A percentile compares a stretch with the other conserved stretches of the same genome.
Evolutionary conservation across 2,329 filamentous ascomycete genomes (phyloP).

Genomic region (Clonostachys rosea): DNA sequence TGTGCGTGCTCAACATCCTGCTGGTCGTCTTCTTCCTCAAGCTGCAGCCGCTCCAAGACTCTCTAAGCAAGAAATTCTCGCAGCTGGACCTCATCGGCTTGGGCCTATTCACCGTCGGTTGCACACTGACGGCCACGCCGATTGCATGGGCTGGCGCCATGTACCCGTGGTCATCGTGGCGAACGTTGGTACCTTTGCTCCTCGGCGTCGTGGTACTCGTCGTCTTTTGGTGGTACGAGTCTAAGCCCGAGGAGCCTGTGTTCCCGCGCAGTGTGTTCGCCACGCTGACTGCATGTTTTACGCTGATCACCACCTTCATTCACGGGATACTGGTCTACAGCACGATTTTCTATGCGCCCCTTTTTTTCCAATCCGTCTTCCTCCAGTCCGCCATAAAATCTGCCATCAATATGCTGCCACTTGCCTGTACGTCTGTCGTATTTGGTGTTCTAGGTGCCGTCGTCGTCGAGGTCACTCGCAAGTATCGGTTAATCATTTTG

Average conservation of each 20-base stretch:
- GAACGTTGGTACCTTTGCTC: slow-evolving; percentile 23
- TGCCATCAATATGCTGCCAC: slow-evolving; percentile 21
- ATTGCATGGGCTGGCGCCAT: slow-evolving; percentile 23
- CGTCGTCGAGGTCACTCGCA: neutral
- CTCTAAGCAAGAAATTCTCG: neutral
- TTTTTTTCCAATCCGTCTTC: slow-evolving; percentile 23
- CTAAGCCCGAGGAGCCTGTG: slow-evolving; percentile 14
- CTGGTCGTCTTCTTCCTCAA: slow-evolving; percentile 13
- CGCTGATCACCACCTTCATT: slow-evolving; percentile 11
- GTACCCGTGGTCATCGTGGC: slow-evolving; percentile 23
- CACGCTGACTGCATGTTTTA: slow-evolving; percentile 15
- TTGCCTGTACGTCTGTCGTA: neutral
- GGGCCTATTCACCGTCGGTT: slow-evolving; percentile 13
- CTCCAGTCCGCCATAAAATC: slow-evolving; percentile 17
- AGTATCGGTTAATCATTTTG: slow-evolving; percentile 6
- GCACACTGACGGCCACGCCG: slow-evolving; percentile 16
- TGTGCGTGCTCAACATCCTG: slow-evolving; percentile 11
- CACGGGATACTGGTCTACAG: slow-evolving; percentile 20
- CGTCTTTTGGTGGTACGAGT: slow-evolving; percentile 19
- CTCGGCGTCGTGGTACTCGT: slow-evolving; percentile 17
- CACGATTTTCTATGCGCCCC: slow-evolving; percentile 18
- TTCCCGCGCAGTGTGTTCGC: slow-evolving; percentile 21
- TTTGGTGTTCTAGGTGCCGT: neutral
- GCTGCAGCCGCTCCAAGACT: slow-evolving; percentile 2
- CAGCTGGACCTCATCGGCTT: slow-evolving; percentile 28